Evolutionary conservation across 805 yeast species (phyloP), one percentile per base, ranked within the genome.

Genomic region (Brettanomyces nanus): DNA sequence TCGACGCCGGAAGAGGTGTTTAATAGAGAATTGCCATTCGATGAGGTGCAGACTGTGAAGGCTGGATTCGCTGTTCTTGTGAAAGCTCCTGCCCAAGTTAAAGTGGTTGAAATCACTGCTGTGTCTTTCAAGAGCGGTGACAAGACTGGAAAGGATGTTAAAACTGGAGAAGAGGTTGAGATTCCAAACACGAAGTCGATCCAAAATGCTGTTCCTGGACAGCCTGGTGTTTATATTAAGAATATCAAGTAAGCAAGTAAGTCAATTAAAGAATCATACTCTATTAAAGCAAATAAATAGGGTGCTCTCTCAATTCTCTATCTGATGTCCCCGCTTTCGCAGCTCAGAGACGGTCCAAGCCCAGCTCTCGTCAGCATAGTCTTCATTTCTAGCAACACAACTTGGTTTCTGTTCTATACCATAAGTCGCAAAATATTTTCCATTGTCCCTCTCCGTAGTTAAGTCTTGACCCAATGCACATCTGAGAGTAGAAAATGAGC

Each of bases 181-280:
- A 69, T 87, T 46, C 68, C 73, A 40, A 65, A 72, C 38, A 73
- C 80, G 34, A 87, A 84, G 69, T 73, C 78, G 30, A 69, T 84
- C 43, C 95, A 85, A 46, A 71, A 71, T 44, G 89, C 97, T 20
- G 80, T 84, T 46, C 98, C 98, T 34, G 97, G 97, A 44, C 73
- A 75, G 49, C 97, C 98, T 28, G 97, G 95, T 53, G 77, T 90
- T 53, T 61, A 77, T 45, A 70, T 90, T 45, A 75, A 66, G 48
- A 89, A 89, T 21, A 20, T 21, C 32, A 14, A 19, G 13, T 17
- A 15, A 33, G n/a, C 14, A 14, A 23, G 26, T 11, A 11, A 23
- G 11, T 7, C 7, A 11, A 23, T 9, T 11, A 11, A 23, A 7
- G 26, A 23, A 23, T 23, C 10, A 23, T 9, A 9, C 11, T 7